These are phyloP conservation scores for Phytophthora niederhauseri DNA, from an alignment of 352 stramenopile genomes.

Conservation along the genomic window DNA sequence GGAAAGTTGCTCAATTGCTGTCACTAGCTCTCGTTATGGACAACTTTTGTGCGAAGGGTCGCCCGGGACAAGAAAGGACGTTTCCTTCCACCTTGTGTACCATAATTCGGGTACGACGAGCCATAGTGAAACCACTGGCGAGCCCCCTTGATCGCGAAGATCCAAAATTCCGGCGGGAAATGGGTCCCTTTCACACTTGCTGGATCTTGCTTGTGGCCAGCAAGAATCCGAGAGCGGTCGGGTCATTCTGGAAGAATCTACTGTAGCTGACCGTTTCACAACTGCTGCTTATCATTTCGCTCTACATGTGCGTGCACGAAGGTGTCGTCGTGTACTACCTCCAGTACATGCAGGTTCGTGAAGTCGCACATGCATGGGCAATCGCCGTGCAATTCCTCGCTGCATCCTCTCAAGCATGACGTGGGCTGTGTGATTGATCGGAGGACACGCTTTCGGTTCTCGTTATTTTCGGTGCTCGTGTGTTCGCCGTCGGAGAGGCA, in stretches of 20 bases:
- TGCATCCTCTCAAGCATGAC: background rate
- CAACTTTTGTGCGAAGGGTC: background rate
- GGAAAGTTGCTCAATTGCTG: background rate
- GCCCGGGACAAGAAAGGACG: background rate
- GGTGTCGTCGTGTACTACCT: background rate
- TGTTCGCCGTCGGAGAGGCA: background rate
- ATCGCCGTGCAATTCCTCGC: background rate
- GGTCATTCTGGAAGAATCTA: too few relatives aligned
- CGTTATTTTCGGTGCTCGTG: slow-evolving; percentile 6
- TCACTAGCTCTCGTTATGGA: background rate
- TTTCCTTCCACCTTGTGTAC: background rate
- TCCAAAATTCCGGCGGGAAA: background rate
- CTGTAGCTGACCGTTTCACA: background rate
- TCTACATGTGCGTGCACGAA: background rate
- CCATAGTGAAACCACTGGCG: background rate
- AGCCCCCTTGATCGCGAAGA: background rate
- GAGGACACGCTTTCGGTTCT: slow-evolving; percentile 14
- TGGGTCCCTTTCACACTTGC: background rate
- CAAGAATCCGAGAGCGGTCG: too few relatives aligned
- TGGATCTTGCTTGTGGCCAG: too few relatives aligned
- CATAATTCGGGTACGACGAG: background rate
- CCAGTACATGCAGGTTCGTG: background rate
- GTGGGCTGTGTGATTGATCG: background rate
- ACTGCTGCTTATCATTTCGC: background rate
- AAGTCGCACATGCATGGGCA: too few relatives aligned